These are phyloP conservation scores for Aspergillus alliaceus DNA, from an alignment of 2,329 filamentous ascomycete species.

Conservation along the genomic window DNA sequence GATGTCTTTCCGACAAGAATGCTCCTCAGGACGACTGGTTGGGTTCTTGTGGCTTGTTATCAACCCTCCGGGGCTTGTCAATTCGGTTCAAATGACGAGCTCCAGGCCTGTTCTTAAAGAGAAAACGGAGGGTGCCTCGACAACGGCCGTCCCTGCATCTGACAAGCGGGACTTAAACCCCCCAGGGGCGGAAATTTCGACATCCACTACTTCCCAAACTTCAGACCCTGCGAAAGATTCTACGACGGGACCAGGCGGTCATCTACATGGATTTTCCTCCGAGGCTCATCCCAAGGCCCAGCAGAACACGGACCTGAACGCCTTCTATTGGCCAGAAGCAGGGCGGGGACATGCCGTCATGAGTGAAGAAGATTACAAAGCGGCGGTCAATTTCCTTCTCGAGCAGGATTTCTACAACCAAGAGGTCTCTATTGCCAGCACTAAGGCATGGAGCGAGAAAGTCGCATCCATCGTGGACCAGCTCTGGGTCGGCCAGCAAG, in stretches of 20 bases:
- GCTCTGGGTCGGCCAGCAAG: conserved; percentile 35
- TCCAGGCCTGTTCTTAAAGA: conserved; percentile 16
- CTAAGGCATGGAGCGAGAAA: conserved; percentile 42
- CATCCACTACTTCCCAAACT: not conserved
- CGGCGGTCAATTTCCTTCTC: conserved; percentile 39
- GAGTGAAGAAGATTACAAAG: conserved; percentile 41
- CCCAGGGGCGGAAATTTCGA: not conserved
- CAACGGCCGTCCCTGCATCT: not conserved
- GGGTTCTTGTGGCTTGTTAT: conserved; percentile 95
- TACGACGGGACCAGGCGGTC: too few relatives aligned
- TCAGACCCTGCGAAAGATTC: not conserved
- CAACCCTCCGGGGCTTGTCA: conserved; percentile 54
- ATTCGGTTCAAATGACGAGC: conserved; percentile 35
- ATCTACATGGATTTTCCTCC: not conserved
- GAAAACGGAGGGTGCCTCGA: not conserved
- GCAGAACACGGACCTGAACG: conserved; percentile 18
- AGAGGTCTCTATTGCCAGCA: conserved; percentile 39
- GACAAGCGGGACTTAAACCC: not conserved
- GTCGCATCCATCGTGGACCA: conserved; percentile 40
- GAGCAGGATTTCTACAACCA: conserved; percentile 44
- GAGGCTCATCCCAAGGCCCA: not conserved
- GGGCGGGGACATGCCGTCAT: conserved; percentile 39
- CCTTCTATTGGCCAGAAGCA: conserved; percentile 36
- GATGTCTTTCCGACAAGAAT: conserved; percentile 96
- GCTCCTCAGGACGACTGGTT: conserved; percentile 85